Evolutionary conservation across 176 grass and related monocot genomes (phyloP).

Genomic region (Phyllostachys edulis): DNA sequence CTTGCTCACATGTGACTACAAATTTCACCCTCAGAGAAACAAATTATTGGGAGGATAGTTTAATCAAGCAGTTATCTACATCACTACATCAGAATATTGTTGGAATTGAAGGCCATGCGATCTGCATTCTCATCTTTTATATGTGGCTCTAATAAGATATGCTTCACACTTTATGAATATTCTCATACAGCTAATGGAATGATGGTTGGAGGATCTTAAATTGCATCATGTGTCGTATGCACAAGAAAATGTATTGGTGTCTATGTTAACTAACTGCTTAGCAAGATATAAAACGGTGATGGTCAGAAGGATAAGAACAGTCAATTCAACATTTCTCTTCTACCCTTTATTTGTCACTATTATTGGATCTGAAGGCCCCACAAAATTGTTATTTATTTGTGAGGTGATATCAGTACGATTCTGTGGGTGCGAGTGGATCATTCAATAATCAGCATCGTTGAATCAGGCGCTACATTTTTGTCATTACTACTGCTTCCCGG

Average conservation of each 20-base stretch:
- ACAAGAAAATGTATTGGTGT: constrained; percentile 6
- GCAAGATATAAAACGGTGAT: constrained; percentile 10
- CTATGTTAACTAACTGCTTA: constrained; percentile 3
- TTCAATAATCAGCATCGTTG: not conserved
- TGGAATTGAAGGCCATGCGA: constrained; percentile 21
- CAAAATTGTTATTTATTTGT: constrained; percentile 19
- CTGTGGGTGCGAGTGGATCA: constrained; percentile 14
- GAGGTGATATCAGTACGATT: constrained; percentile 45
- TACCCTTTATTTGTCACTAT: constrained; percentile 32
- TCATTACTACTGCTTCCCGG: not conserved
- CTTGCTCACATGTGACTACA: constrained; percentile 23
- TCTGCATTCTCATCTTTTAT: constrained; percentile 45
- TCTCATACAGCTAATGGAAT: constrained; percentile 35
- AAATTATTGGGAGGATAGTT: not conserved
- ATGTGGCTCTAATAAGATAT: constrained; percentile 31
- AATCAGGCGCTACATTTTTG: not conserved
- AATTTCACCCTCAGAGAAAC: constrained; percentile 18
- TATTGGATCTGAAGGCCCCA: constrained; percentile 11
- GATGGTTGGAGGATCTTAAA: constrained; percentile 38
- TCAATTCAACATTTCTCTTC: constrained; percentile 22
- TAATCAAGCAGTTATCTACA: constrained; percentile 17
- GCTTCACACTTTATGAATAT: constrained; percentile 42
- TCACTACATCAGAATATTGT: constrained; percentile 31
- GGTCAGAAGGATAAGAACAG: constrained; percentile 8
- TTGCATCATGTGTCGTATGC: not conserved